These are phyloP conservation scores for Neonectria faginata DNA, from an alignment of 2,329 filamentous ascomycete genomes.

Conservation along the genomic window DNA sequence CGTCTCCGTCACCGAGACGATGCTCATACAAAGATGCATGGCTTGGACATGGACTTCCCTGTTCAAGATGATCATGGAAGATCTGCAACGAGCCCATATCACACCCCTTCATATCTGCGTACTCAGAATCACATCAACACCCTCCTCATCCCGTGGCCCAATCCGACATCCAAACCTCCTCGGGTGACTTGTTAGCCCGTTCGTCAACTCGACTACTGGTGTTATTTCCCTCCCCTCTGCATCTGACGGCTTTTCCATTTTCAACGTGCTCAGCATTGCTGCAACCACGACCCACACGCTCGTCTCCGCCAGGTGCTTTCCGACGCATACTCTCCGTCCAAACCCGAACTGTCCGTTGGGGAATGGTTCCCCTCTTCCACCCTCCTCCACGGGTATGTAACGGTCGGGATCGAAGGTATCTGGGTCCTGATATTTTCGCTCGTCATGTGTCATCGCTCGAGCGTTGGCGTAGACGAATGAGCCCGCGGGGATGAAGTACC, in stretches of 20 bases:
- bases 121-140: conserved; percentile 22
- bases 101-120: conserved; percentile 7
- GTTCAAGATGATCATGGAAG: background rate
- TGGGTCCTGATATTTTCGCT: conserved; percentile 55
- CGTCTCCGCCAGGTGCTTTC: conserved; percentile 61
- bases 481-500: conserved; percentile 68
- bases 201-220: conserved; percentile 44
- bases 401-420: conserved; percentile 60
- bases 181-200: conserved; percentile 46
- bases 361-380: conserved; percentile 58
- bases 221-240: conserved; percentile 51
- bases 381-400: conserved; percentile 51
- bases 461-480: conserved; percentile 57
- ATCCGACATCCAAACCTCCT: conserved; percentile 43
- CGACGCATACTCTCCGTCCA: conserved; percentile 63
- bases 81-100: background rate
- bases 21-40: no score
- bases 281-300: conserved; percentile 57
- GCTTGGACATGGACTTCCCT: no score
- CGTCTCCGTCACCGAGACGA: no score
- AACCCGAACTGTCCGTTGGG: conserved; percentile 64
- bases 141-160: conserved; percentile 39
- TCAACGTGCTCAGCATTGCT: conserved; percentile 54
- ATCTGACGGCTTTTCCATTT: conserved; percentile 49
- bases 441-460: conserved; percentile 59